These are phyloP conservation scores for Wolfiporia cocos DNA, from an alignment of 1,284 basidiomycete species.

Conservation along the genomic window DNA sequence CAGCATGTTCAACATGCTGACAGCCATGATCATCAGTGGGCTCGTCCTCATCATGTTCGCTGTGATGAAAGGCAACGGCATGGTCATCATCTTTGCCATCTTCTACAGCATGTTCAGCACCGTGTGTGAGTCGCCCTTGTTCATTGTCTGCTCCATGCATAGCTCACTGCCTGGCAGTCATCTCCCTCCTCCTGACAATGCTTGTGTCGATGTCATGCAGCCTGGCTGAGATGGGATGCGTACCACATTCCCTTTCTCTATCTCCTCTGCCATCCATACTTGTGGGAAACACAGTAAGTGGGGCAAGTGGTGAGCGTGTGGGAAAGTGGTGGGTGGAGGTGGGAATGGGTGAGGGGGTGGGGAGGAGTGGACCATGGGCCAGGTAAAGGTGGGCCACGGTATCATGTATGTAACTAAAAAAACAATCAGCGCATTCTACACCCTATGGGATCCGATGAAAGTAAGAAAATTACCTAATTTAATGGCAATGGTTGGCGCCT, in stretches of 20 bases:
- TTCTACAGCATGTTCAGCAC: conserved; percentile 22
- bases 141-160: too few relatives aligned
- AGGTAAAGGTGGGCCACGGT: too few relatives aligned
- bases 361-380: too few relatives aligned
- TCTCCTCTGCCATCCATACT: conserved; percentile 2
- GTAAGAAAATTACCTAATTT: too few relatives aligned
- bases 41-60: conserved; percentile 21
- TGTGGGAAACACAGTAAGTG: too few relatives aligned
- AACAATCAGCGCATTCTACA: too few relatives aligned
- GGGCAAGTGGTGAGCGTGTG: too few relatives aligned
- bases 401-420: too few relatives aligned
- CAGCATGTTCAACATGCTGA: conserved; percentile 16
- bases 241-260: neutral
- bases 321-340: too few relatives aligned
- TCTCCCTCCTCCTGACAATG: neutral
- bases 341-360: too few relatives aligned
- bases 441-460: too few relatives aligned
- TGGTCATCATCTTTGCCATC: conserved; percentile 15
- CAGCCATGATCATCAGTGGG: conserved; percentile 4
- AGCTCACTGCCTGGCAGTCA: neutral
- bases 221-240: conserved; percentile 4
- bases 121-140: conserved; percentile 10
- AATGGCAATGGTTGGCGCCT: too few relatives aligned
- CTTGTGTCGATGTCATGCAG: conserved; percentile 2
- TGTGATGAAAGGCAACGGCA: conserved; percentile 8